phyloP scores from a whole-genome alignment of 495 filamentous ascomycete species.

The Trichoderma virens region DNA sequence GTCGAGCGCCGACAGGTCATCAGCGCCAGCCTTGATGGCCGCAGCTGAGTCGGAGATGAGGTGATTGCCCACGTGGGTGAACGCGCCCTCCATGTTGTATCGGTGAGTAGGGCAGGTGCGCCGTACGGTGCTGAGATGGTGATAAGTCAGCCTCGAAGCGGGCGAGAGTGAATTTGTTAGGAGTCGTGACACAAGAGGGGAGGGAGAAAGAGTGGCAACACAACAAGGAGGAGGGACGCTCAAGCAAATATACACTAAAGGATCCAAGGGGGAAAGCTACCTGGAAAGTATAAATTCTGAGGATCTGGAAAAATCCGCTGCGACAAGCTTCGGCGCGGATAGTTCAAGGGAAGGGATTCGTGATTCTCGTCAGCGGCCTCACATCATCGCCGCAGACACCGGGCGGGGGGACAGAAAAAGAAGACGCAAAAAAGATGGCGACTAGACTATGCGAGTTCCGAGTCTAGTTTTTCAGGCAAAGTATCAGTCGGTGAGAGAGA shows the following conservation, averaged over 20 bases:
- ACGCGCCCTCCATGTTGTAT: slow-evolving; percentile 67
- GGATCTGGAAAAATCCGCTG: background rate
- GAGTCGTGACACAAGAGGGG: background rate
- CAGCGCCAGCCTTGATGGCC: slow-evolving; percentile 62
- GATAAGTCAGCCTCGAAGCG: background rate
- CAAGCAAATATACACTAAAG: background rate
- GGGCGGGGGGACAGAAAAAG: background rate
- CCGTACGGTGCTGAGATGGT: background rate
- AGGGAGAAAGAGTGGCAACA: background rate
- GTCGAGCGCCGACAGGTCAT: slow-evolving; percentile 60
- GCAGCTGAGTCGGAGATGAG: slow-evolving; percentile 64
- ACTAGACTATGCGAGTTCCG: background rate
- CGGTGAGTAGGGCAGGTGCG: background rate
- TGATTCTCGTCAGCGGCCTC: background rate
- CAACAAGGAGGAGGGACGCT: background rate
- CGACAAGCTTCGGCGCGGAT: slow-evolving; percentile 1
- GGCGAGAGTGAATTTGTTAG: background rate
- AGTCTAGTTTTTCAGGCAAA: background rate
- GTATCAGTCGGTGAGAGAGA: background rate
- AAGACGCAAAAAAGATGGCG: background rate
- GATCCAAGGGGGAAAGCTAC: background rate
- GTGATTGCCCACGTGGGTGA: slow-evolving; percentile 79
- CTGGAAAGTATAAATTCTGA: background rate
- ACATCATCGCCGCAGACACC: slow-evolving; percentile 3
- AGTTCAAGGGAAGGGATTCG: background rate